A percentile compares a stretch with the other conserved stretches of the same genome.
phyloP scores from a whole-genome alignment of 805 yeast species.

The Komagataella pastoris region DNA sequence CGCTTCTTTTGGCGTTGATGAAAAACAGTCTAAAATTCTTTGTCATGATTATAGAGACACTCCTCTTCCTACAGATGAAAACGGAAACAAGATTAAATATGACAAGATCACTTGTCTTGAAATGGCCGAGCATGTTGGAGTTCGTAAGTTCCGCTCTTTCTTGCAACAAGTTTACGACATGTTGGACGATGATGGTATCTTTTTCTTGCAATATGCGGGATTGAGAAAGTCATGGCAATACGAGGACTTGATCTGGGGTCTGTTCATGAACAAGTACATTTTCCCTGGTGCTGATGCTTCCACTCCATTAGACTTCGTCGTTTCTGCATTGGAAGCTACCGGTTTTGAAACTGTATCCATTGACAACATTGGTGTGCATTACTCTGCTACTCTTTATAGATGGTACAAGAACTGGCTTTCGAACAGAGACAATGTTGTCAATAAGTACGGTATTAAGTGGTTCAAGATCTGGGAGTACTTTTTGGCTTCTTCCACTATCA shows the following conservation, averaged over 20 bases:
- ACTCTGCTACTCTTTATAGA: constrained; percentile 82
- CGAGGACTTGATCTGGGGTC: constrained; percentile 89
- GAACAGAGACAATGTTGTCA: constrained; percentile 61
- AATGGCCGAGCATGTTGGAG: constrained; percentile 96
- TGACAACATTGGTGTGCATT: constrained; percentile 87
- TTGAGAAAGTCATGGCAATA: constrained; percentile 88
- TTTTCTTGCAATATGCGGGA: constrained; percentile 83
- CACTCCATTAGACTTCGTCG: constrained; percentile 79
- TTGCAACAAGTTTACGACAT: constrained; percentile 71
- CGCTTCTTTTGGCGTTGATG: constrained; percentile 50
- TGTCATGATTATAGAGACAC: constrained; percentile 88
- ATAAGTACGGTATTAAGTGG: constrained; percentile 83
- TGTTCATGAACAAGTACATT: constrained; percentile 90
- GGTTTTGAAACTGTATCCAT: constrained; percentile 78
- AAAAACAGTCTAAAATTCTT: constrained; percentile 61
- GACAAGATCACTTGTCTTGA: constrained; percentile 84
- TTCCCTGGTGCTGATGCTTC: constrained; percentile 98
- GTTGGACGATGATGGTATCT: constrained; percentile 85
- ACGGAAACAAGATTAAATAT: constrained; percentile 35
- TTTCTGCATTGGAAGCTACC: constrained; percentile 61
- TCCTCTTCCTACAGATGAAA: constrained; percentile 36
- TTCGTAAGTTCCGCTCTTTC: constrained; percentile 67
- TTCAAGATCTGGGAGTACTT: constrained; percentile 89
- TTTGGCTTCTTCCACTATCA: constrained; percentile 69
- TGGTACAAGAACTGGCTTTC: constrained; percentile 94